These are phyloP conservation scores for Coemansia sp. DNA, from an alignment of 192 early-diverging fungal species.

Conservation along the genomic window DNA sequence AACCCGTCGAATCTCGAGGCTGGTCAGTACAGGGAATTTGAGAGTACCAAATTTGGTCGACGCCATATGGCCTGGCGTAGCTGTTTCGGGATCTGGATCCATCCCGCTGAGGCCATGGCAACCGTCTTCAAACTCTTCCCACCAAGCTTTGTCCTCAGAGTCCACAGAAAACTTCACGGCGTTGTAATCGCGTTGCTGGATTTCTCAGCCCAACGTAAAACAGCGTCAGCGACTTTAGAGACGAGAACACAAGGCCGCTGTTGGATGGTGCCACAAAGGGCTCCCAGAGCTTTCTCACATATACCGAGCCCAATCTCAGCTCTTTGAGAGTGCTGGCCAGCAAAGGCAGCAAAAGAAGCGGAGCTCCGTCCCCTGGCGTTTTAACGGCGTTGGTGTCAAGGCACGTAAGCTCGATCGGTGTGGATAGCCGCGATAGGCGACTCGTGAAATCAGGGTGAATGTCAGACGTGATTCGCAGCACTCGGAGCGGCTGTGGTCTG, in stretches of 20 bases:
- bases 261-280: not conserved
- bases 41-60: constrained; percentile 1
- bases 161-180: not conserved
- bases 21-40: constrained; percentile 14
- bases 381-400: not conserved
- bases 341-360: not conserved
- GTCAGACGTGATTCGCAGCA: not conserved
- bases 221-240: constrained; percentile 15
- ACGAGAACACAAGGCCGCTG: constrained; percentile 10
- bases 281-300: not conserved
- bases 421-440: not conserved
- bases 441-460: not conserved
- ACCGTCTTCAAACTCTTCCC: not conserved
- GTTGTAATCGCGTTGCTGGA: not conserved
- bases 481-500: not conserved
- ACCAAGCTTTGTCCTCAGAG: not conserved
- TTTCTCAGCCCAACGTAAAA: not conserved
- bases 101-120: not conserved
- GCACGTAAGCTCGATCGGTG: not conserved
- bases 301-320: constrained; percentile 10
- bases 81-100: not conserved
- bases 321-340: constrained; percentile 11
- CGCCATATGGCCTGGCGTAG: not conserved
- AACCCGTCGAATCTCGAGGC: constrained; percentile 19
- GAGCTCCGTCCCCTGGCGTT: not conserved